Evolutionary conservation across 2,329 filamentous ascomycete genomes (phyloP).

Genomic region (Trichoderma asperellum): DNA sequence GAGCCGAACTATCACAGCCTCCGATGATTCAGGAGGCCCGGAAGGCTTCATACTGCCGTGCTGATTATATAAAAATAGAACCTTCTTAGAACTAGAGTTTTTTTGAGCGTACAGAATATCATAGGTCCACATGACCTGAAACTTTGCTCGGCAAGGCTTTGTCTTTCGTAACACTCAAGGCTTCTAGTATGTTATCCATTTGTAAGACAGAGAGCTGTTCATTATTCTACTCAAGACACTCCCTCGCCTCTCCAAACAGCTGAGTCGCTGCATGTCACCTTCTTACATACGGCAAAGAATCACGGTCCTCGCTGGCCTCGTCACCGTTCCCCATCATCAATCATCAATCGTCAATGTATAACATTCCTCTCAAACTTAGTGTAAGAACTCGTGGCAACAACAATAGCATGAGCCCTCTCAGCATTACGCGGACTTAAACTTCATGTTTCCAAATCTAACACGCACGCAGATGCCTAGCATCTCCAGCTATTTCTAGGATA

Average conservation of each 20-base stretch:
- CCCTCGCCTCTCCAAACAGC: neutral
- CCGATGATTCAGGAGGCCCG: neutral
- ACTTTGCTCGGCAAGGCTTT: neutral
- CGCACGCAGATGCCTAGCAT: neutral
- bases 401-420: neutral
- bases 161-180: neutral
- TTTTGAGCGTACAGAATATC: neutral
- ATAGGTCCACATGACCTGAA: neutral
- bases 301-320: constrained; percentile 3
- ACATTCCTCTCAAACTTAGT: neutral
- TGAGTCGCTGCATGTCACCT: neutral
- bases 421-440: neutral
- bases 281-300: neutral
- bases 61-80: neutral
- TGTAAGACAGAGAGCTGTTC: constrained; percentile 2
- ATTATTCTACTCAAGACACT: neutral
- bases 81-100: neutral
- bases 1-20: constrained; percentile 3
- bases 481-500: neutral
- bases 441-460: neutral
- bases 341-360: neutral
- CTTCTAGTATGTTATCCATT: neutral
- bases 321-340: neutral
- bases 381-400: constrained; percentile 7
- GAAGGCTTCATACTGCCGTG: neutral